Evolutionary conservation across 208 protist genomes (phyloP).

Genomic region (Novymonas esmeraldas): DNA sequence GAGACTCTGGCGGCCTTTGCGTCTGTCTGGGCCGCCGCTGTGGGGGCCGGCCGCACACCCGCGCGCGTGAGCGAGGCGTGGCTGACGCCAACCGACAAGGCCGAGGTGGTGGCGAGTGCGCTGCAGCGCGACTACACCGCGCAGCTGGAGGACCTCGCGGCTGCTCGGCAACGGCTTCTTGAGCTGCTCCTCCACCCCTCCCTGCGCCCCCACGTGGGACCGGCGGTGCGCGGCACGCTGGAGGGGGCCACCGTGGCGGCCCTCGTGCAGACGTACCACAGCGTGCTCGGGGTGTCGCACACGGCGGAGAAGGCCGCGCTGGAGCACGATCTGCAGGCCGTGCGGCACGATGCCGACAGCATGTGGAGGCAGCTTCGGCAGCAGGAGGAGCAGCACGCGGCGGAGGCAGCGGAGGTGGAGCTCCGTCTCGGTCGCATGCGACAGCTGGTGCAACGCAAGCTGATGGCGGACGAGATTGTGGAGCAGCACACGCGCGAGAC

Average conservation of each 20-base stretch:
- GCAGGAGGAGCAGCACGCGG: slow-evolving; percentile 16
- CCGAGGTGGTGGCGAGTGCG: slow-evolving; percentile 2
- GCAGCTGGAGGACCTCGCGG: slow-evolving; percentile 22
- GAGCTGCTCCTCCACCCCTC: slow-evolving; percentile 10
- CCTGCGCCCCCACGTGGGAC: slow-evolving; percentile 11
- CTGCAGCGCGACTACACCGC: slow-evolving; percentile 5
- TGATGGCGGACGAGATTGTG: slow-evolving; percentile 51
- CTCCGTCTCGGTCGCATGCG: slow-evolving; percentile 44
- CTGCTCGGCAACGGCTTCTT: slow-evolving; percentile 10
- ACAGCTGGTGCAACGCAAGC: slow-evolving; percentile 57
- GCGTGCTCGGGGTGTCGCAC: neutral
- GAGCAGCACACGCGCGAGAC: slow-evolving; percentile 57
- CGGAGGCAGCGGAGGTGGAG: slow-evolving; percentile 32
- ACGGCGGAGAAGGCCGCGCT: neutral
- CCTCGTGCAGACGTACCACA: slow-evolving; percentile 20
- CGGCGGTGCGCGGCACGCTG: neutral
- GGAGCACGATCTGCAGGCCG: slow-evolving; percentile 16
- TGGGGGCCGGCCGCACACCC: neutral
- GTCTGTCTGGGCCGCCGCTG: slow-evolving; percentile 16
- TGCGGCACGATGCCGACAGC: neutral
- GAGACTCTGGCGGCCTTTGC: slow-evolving; percentile 14
- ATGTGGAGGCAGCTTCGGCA: slow-evolving; percentile 10
- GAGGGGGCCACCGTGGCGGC: slow-evolving; percentile 7
- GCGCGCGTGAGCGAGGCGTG: slow-evolving; percentile 19
- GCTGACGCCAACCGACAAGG: slow-evolving; percentile 26